Conservation (phyloP, 2,329 filamentous ascomycete genomes). For the Colletotrichum sp. region DNA sequence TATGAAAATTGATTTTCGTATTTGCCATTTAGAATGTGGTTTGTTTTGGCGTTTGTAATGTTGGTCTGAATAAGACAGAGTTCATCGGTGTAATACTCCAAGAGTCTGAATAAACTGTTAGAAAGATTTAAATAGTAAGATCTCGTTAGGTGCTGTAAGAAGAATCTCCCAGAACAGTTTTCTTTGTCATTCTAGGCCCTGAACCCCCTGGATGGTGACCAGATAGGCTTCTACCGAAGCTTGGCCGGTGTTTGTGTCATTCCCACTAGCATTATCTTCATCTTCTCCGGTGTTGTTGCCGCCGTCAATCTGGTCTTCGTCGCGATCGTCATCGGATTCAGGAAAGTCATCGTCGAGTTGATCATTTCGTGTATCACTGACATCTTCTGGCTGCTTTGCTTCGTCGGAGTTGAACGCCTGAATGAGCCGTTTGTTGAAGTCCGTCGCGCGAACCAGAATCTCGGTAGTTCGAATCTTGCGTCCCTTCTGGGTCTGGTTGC, state of each 20-base stretch:
- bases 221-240: background rate
- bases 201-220: background rate
- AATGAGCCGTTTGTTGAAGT: background rate
- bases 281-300: background rate
- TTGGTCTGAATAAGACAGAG: background rate
- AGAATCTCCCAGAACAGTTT: background rate
- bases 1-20: background rate
- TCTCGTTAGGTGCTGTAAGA: background rate
- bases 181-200: background rate
- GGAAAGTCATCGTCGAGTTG: background rate
- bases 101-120: background rate
- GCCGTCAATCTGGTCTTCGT: background rate
- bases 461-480: background rate
- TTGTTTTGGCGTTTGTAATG: background rate
- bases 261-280: background rate
- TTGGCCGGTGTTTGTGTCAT: background rate
- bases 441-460: background rate
- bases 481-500: background rate
- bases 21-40: background rate
- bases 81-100: background rate
- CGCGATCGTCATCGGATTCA: background rate
- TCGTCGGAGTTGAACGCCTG: background rate
- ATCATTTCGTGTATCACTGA: background rate
- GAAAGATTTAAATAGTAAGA: background rate
- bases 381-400: background rate